Conservation (phyloP, 768 basidiomycete species). For the Tricholoma furcatifolium region DNA sequence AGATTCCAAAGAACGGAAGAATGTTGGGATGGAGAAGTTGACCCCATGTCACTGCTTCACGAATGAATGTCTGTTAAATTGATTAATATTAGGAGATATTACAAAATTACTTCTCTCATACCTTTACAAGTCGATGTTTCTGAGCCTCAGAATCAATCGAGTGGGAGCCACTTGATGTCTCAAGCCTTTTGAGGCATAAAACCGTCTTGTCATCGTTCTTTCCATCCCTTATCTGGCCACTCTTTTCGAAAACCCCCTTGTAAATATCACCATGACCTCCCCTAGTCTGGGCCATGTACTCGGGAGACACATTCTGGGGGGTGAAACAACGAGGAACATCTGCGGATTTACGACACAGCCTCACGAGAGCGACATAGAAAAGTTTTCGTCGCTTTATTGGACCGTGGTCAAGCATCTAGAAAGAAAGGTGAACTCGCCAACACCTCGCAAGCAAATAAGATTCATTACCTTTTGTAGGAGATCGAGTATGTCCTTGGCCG, state of each 20-base stretch:
- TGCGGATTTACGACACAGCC: constrained; percentile 24
- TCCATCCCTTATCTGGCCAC: too few relatives aligned
- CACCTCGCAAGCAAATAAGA: neutral
- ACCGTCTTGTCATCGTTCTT: too few relatives aligned
- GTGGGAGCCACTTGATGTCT: too few relatives aligned
- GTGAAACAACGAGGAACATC: constrained; percentile 26
- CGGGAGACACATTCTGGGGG: constrained; percentile 3
- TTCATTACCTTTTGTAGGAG: constrained; percentile 23
- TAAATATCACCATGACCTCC: constrained; percentile 29
- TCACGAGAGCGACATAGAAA: constrained; percentile 19
- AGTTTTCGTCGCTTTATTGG: constrained; percentile 6
- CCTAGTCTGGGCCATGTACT: neutral
- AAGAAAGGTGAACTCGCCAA: neutral
- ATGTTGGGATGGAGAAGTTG: constrained; percentile 1
- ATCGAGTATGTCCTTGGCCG: constrained; percentile 21
- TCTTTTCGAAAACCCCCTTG: constrained; percentile 14
- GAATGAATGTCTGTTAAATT: constrained; percentile 18
- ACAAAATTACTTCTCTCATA: neutral
- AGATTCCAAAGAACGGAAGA: constrained; percentile 16
- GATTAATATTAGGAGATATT: neutral
- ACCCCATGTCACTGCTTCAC: constrained; percentile 1
- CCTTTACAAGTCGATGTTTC: constrained; percentile 19
- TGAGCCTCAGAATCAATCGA: too few relatives aligned
- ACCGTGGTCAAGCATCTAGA: constrained; percentile 17
- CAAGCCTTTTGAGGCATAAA: constrained; percentile 28